Conservation (phyloP, 495 filamentous ascomycete genomes). For the Pyronema omphalodes region DNA sequence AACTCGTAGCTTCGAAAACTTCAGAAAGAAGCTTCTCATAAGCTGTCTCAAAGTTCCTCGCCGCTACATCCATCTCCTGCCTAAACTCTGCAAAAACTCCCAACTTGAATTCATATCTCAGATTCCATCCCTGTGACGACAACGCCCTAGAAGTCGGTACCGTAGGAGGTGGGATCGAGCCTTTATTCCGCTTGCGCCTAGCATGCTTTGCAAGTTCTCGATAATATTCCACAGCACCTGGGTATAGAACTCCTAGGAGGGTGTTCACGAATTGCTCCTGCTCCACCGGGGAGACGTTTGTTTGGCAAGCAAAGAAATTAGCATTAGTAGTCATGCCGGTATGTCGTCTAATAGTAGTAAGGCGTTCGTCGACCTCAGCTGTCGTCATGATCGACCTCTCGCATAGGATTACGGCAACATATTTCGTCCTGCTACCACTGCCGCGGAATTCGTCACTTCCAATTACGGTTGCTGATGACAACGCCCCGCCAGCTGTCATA, state of each 20-base stretch:
- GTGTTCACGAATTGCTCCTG: slow-evolving; percentile 45
- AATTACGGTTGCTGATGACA: slow-evolving; percentile 5
- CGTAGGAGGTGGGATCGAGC: slow-evolving; percentile 59
- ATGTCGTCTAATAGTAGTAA: slow-evolving; percentile 52
- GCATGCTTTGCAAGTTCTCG: slow-evolving; percentile 75
- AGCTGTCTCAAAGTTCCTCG: slow-evolving; percentile 63
- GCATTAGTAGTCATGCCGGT: slow-evolving; percentile 64
- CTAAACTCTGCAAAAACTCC: slow-evolving; percentile 79
- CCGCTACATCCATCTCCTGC: slow-evolving; percentile 71
- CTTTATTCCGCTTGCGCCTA: slow-evolving; percentile 61
- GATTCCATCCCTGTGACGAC: slow-evolving; percentile 72
- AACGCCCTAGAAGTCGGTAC: slow-evolving; percentile 64
- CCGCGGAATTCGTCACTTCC: slow-evolving; percentile 12
- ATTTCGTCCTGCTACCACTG: slow-evolving; percentile 20
- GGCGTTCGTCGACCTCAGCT: slow-evolving; percentile 52
- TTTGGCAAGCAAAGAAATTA: slow-evolving; percentile 54
- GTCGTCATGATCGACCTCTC: slow-evolving; percentile 42
- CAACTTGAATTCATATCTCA: slow-evolving; percentile 82
- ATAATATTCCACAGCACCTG: slow-evolving; percentile 62
- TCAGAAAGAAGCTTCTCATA: slow-evolving; percentile 68
- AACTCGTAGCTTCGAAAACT: slow-evolving; percentile 69
- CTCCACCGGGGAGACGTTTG: slow-evolving; percentile 41
- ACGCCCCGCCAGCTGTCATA: background rate
- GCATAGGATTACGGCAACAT: slow-evolving; percentile 59
- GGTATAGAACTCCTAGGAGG: slow-evolving; percentile 40